phyloP scores from a whole-genome alignment of 768 basidiomycete genomes.

The Porpolomopsis calyptriformis region DNA sequence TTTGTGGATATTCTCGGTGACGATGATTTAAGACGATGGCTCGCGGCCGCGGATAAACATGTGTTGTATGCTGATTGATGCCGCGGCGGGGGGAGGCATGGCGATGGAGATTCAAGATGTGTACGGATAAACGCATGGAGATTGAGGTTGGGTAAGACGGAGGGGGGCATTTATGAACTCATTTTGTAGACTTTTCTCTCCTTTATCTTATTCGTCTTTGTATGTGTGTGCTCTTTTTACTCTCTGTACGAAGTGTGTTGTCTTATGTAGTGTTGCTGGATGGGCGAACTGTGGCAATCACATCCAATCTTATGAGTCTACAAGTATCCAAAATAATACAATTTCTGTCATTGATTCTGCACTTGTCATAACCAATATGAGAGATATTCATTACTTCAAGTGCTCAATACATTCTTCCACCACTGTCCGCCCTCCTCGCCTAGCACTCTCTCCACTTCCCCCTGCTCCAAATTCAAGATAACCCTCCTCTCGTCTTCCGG shows the following conservation, averaged over 20 bases:
- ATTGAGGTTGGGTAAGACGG: background rate
- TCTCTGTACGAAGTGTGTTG: background rate
- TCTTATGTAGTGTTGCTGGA: no score
- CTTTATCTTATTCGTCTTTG: slow-evolving; percentile 8
- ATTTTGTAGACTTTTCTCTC: slow-evolving; percentile 12
- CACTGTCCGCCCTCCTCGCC: slow-evolving; percentile 63
- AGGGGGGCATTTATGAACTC: slow-evolving; percentile 8
- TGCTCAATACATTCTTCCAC: slow-evolving; percentile 50
- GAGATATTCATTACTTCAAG: no score
- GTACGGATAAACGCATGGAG: background rate
- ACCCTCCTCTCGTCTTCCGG: slow-evolving; percentile 56
- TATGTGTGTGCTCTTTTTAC: slow-evolving; percentile 2
- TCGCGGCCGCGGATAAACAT: slow-evolving; percentile 72
- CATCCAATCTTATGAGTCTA: no score
- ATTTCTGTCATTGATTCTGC: no score
- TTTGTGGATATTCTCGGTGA: slow-evolving; percentile 57
- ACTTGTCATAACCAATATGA: no score
- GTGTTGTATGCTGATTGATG: slow-evolving; percentile 75
- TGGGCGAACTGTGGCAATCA: no score
- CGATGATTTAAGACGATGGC: slow-evolving; percentile 57
- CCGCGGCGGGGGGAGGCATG: no score
- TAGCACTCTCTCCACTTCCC: slow-evolving; percentile 77
- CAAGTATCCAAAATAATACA: no score
- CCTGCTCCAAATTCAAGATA: slow-evolving; percentile 72
- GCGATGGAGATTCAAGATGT: no score